These are phyloP conservation scores for Ustilago hordei DNA, from an alignment of 1,284 basidiomycete species.

Conservation along the genomic window DNA sequence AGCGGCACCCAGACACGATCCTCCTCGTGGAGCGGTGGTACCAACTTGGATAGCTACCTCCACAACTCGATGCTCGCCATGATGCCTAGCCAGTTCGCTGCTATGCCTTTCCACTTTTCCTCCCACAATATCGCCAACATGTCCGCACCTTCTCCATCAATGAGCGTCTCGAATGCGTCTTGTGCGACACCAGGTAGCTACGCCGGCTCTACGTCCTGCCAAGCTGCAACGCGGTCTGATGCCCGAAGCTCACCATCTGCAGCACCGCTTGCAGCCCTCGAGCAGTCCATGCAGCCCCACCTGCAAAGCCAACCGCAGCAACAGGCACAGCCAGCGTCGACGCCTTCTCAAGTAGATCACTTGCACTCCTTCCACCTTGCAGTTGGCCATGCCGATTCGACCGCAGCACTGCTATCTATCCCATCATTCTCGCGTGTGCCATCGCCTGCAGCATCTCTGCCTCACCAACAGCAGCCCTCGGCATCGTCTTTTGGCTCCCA, in stretches of 20 bases:
- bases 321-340: conserved; percentile 10
- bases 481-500: neutral
- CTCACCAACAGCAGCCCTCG: conserved; percentile 10
- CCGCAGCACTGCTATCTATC: conserved; percentile 30
- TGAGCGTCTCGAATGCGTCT: conserved; percentile 29
- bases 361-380: conserved; percentile 26
- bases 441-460: conserved; percentile 25
- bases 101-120: conserved; percentile 39
- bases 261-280: conserved; percentile 17
- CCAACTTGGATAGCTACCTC: conserved; percentile 46
- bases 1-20: conserved; percentile 33
- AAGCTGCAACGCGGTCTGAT: conserved; percentile 19
- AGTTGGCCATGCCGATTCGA: conserved; percentile 15
- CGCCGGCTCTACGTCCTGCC: conserved; percentile 36
- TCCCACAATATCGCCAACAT: conserved; percentile 23
- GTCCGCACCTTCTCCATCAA: conserved; percentile 23
- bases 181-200: conserved; percentile 38
- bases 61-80: conserved; percentile 45
- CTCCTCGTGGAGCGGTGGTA: conserved; percentile 31
- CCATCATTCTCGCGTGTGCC: conserved; percentile 41
- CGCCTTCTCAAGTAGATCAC: conserved; percentile 12
- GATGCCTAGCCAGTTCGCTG: conserved; percentile 29
- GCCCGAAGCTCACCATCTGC: conserved; percentile 26
- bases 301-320: conserved; percentile 4
- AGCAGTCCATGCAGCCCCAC: conserved; percentile 9